A percentile compares a stretch with the other conserved stretches of the same genome.
phyloP scores from a whole-genome alignment of 169 alveolate species.

The Eimeria sp. region DNA sequence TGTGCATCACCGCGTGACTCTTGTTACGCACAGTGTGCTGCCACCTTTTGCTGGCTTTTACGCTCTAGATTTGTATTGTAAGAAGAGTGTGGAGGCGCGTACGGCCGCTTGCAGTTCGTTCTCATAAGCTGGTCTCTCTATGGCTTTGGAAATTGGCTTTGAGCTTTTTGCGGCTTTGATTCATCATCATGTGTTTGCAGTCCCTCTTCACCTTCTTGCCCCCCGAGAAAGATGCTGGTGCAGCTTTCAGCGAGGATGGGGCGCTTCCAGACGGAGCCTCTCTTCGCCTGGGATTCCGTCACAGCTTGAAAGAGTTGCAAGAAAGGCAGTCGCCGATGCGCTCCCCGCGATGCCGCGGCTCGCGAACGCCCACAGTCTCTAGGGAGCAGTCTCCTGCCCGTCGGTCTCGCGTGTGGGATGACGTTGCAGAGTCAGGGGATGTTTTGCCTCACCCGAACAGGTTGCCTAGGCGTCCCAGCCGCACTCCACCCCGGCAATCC shows the following conservation, averaged over 20 bases:
- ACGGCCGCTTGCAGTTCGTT: background rate
- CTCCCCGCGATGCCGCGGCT: constrained; percentile 43
- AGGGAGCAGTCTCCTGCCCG: constrained; percentile 57
- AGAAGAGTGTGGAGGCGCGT: background rate
- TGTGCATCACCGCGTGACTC: background rate
- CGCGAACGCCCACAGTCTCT: constrained; percentile 40
- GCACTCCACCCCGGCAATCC: constrained; percentile 54
- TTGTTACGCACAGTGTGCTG: background rate
- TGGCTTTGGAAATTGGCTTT: background rate
- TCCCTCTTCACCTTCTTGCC: constrained; percentile 75
- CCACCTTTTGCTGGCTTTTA: background rate
- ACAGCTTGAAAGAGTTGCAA: constrained; percentile 70
- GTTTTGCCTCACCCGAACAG: background rate
- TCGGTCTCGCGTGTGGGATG: constrained; percentile 10
- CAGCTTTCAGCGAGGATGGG: constrained; percentile 17
- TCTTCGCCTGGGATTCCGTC: constrained; percentile 68
- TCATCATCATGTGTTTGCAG: constrained; percentile 4
- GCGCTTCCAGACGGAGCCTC: constrained; percentile 60
- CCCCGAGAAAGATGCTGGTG: constrained; percentile 24
- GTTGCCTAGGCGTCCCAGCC: constrained; percentile 1
- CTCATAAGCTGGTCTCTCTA: background rate
- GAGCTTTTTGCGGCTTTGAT: background rate
- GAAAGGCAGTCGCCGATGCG: constrained; percentile 75
- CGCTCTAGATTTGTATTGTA: background rate
- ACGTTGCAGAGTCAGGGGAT: background rate